Evolutionary conservation across 1,284 basidiomycete genomes (phyloP).

Genomic region (Flammula alnicola): DNA sequence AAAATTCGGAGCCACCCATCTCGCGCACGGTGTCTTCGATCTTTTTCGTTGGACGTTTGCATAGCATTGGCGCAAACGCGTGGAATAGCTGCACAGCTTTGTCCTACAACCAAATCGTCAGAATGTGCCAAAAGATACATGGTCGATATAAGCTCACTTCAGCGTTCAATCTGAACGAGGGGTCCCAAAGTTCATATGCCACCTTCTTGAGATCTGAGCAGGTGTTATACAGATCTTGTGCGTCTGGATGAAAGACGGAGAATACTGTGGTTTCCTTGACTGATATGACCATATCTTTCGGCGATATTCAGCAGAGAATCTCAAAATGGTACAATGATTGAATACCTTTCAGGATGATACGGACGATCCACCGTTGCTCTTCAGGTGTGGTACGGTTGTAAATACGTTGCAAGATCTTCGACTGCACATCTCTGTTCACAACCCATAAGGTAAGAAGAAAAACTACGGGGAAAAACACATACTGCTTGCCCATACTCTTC

Average conservation of each 20-base stretch:
- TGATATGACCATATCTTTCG: conserved; percentile 74
- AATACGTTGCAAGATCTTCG: conserved; percentile 74
- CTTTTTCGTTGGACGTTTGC: conserved; percentile 80
- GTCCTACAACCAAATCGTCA: conserved; percentile 54
- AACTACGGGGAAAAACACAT: conserved; percentile 22
- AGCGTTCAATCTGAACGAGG: conserved; percentile 61
- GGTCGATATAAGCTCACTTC: conserved; percentile 45
- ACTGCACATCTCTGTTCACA: conserved; percentile 67
- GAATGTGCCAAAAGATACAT: not conserved
- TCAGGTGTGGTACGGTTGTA: conserved; percentile 80
- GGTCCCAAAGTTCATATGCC: conserved; percentile 79
- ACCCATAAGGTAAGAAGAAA: conserved; percentile 1
- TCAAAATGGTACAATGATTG: not conserved
- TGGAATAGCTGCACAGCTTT: conserved; percentile 81
- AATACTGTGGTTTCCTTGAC: conserved; percentile 91
- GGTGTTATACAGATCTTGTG: conserved; percentile 89
- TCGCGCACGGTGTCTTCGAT: conserved; percentile 84
- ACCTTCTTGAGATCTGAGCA: conserved; percentile 94
- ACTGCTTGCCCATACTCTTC: conserved; percentile 72
- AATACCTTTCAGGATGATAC: conserved; percentile 90
- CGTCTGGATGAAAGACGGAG: conserved; percentile 87
- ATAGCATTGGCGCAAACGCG: conserved; percentile 91
- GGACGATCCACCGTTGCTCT: conserved; percentile 91
- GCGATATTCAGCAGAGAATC: conserved; percentile 5
- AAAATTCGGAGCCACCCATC: conserved; percentile 75